Percentiles rank a stretch among this genome's conserved stretches.
These are phyloP conservation scores for Phytophthora litchii DNA, from an alignment of 352 stramenopile genomes.

Conservation along the genomic window DNA sequence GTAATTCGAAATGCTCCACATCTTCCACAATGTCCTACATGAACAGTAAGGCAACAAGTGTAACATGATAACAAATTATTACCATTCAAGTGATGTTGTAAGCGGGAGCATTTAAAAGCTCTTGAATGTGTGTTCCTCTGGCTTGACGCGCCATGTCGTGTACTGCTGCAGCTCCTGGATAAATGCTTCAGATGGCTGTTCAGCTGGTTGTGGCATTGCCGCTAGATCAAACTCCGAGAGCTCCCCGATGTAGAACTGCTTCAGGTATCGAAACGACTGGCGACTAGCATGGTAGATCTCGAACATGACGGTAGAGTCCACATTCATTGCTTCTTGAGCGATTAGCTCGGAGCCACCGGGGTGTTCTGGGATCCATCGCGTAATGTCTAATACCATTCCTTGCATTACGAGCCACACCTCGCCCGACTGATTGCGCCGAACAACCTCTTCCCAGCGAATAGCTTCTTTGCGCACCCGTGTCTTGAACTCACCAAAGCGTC, in stretches of 20 bases:
- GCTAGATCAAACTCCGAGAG: slow-evolving; percentile 65
- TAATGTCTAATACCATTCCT: slow-evolving; percentile 91
- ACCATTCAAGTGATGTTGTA: slow-evolving; percentile 2
- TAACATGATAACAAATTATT: slow-evolving; percentile 16
- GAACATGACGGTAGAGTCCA: slow-evolving; percentile 91
- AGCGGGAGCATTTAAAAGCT: slow-evolving; percentile 62
- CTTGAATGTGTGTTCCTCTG: slow-evolving; percentile 68
- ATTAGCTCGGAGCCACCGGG: slow-evolving; percentile 87
- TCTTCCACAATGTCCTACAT: slow-evolving; percentile 60
- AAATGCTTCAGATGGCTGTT: slow-evolving; percentile 68
- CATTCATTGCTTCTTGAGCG: slow-evolving; percentile 83
- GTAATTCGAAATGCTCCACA: slow-evolving; percentile 46
- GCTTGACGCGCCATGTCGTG: slow-evolving; percentile 79
- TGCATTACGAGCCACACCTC: slow-evolving; percentile 90
- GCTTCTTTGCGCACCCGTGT: slow-evolving; percentile 77
- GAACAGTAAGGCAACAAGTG: slow-evolving; percentile 50
- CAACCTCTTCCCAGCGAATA: slow-evolving; percentile 85
- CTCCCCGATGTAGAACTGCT: slow-evolving; percentile 93
- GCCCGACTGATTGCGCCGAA: slow-evolving; percentile 69
- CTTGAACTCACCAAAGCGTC: slow-evolving; percentile 80
- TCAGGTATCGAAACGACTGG: slow-evolving; percentile 92
- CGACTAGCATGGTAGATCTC: slow-evolving; percentile 92
- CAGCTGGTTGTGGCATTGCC: slow-evolving; percentile 53
- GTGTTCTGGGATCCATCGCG: slow-evolving; percentile 88
- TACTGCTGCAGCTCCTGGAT: slow-evolving; percentile 82